Evolutionary conservation across 208 protist species (phyloP).

Genomic region (Leishmania tarentolae): DNA sequence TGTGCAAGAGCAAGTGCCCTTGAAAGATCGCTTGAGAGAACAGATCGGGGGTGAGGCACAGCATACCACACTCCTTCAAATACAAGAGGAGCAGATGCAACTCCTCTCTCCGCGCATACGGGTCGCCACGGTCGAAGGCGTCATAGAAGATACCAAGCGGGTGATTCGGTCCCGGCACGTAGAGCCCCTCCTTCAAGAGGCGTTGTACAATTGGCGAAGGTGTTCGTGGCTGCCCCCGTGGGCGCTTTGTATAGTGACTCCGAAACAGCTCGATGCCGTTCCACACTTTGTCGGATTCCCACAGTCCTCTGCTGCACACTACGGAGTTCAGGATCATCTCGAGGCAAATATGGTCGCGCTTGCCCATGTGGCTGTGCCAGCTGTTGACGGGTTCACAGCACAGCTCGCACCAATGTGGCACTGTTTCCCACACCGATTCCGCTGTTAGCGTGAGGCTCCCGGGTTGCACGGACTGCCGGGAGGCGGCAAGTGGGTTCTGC

Average conservation of each 20-base stretch:
- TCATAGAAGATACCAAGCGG: conserved; percentile 38
- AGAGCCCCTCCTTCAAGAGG: conserved; percentile 12
- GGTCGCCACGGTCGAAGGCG: conserved; percentile 34
- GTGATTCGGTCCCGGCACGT: conserved; percentile 23
- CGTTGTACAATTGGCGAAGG: conserved; percentile 16
- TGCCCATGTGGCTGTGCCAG: conserved; percentile 78
- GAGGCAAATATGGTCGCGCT: conserved; percentile 83
- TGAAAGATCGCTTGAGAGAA: conserved; percentile 33
- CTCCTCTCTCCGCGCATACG: conserved; percentile 27
- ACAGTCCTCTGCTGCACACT: conserved; percentile 37
- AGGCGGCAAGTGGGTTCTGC: background rate
- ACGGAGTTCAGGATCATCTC: conserved; percentile 69
- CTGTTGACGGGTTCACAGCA: conserved; percentile 70
- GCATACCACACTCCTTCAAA: conserved; percentile 31
- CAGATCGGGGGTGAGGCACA: conserved; percentile 37
- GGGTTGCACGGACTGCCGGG: background rate
- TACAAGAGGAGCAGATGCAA: conserved; percentile 22
- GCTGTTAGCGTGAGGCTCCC: background rate
- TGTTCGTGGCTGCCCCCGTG: conserved; percentile 22
- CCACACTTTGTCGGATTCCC: conserved; percentile 44
- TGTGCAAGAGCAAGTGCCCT: conserved; percentile 59
- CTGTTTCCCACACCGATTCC: conserved; percentile 28
- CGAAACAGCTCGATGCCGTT: conserved; percentile 33
- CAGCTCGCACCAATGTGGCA: conserved; percentile 63
- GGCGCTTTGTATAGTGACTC: conserved; percentile 25